phyloP scores from a whole-genome alignment of 2,329 filamentous ascomycete species.

The Ophiostoma australiae region DNA sequence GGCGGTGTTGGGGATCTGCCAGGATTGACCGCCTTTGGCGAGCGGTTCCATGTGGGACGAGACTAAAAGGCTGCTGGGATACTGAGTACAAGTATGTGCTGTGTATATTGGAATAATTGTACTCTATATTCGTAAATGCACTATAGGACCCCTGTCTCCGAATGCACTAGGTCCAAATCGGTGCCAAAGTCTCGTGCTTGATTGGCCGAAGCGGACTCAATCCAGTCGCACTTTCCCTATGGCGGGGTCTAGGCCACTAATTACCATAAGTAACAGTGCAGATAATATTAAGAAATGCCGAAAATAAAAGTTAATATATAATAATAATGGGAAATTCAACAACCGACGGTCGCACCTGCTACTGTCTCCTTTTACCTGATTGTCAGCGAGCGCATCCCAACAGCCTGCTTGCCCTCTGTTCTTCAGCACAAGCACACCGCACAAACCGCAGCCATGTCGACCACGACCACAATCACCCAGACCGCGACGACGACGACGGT shows the following conservation, averaged over 20 bases:
- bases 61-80: neutral
- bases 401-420: neutral
- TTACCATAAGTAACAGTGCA: neutral
- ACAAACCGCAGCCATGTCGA: constrained; percentile 24
- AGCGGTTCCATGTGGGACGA: neutral
- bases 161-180: neutral
- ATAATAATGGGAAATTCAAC: neutral
- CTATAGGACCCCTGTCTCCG: neutral
- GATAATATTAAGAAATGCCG: neutral
- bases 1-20: constrained; percentile 21
- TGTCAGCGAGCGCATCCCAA: neutral
- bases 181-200: neutral
- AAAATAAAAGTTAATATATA: neutral
- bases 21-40: constrained; percentile 13
- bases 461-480: constrained; percentile 31
- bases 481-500: constrained; percentile 41
- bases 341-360: neutral
- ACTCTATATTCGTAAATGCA: neutral
- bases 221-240: neutral
- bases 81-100: too few relatives aligned
- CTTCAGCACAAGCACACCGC: neutral
- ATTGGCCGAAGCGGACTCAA: constrained; percentile 14
- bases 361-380: neutral
- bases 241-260: constrained; percentile 15
- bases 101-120: neutral